Base-by-base conservation (phyloP, 495 filamentous ascomycete species). In the Trichoderma reesei region DNA sequence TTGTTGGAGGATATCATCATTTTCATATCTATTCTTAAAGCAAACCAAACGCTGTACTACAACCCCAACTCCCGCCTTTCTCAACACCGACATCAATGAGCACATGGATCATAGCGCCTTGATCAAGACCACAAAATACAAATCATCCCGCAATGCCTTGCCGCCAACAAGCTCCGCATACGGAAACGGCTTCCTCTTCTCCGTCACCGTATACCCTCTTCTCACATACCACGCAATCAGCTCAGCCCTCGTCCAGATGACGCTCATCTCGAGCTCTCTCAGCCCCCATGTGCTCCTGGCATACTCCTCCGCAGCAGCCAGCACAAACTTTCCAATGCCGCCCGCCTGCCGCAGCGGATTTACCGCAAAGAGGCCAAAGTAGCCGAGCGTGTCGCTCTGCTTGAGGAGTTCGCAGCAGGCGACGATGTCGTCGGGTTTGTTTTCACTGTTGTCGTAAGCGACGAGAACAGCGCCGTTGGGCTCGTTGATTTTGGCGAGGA, bases 161-260 rank as follows among this genome's bases (percentile, higher is more conserved):
- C 67, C 60, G 39, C 63, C 64, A 33, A 68, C 70, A 10, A 67
- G 63, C 44, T 75, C 72, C 2, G 71, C 61, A 39, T 67, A 67
- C 6, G 78, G 79, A 60, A 82, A 81, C n/a, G 73, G 73, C 42
- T 65, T 59, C 26, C 51, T 66, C 65, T 76, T 73, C 3, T 77
- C 78, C 13, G 75, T 80, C 61, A 64, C 46, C 7, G 44, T 60
- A 61, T 79, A 82, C 3, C 80, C 80, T 5, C 73, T 67, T n/a
- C 77, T 71, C 8, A 63, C 54, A 62, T 82, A 82, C 77, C 77
- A 82, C 42, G 67, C 63, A 38, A 80, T 75, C 59, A 82, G 68
- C 31, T 73, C 69, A 16, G 68, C 26, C 36, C 80, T 71, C 18
- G 69, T 71, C 41, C 73, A 76, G 54, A 81, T 72, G 13, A 77